These are phyloP conservation scores for Stellera chamaejasme DNA, from an alignment of 345 rosid species.

Conservation along the genomic window DNA sequence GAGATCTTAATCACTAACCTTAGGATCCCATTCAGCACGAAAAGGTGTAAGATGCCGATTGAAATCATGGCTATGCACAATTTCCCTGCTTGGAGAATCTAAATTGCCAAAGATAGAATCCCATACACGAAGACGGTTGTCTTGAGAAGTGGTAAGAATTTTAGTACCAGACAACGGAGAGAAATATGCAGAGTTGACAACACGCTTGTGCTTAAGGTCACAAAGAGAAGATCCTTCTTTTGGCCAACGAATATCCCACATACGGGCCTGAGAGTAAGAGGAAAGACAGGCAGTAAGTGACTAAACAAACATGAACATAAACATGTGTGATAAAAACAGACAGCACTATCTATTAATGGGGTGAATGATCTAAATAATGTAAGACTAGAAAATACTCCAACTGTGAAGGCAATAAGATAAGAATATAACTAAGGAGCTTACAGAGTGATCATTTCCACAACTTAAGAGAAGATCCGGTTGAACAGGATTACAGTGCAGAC, in stretches of 20 bases:
- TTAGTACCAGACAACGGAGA: constrained; percentile 82
- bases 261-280: constrained; percentile 57
- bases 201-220: constrained; percentile 69
- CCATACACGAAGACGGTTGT: constrained; percentile 86
- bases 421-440: constrained; percentile 28
- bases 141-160: constrained; percentile 85
- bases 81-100: constrained; percentile 89
- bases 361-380: background rate
- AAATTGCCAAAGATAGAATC: constrained; percentile 79
- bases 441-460: constrained; percentile 96
- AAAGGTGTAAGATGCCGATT: constrained; percentile 90
- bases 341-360: background rate
- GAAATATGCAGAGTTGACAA: constrained; percentile 95
- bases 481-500: constrained; percentile 91
- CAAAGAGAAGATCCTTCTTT: constrained; percentile 50
- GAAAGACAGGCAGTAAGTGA: background rate
- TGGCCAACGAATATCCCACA: constrained; percentile 88
- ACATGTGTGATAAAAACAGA: background rate
- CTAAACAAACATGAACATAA: background rate
- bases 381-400: background rate
- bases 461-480: constrained; percentile 87
- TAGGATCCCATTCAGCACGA: constrained; percentile 99
- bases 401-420: background rate
- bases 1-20: constrained; percentile 32
- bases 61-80: constrained; percentile 97